These are phyloP conservation scores for Syncephalastrum racemosum DNA, from an alignment of 371 early-diverging fungal genomes.

Conservation along the genomic window DNA sequence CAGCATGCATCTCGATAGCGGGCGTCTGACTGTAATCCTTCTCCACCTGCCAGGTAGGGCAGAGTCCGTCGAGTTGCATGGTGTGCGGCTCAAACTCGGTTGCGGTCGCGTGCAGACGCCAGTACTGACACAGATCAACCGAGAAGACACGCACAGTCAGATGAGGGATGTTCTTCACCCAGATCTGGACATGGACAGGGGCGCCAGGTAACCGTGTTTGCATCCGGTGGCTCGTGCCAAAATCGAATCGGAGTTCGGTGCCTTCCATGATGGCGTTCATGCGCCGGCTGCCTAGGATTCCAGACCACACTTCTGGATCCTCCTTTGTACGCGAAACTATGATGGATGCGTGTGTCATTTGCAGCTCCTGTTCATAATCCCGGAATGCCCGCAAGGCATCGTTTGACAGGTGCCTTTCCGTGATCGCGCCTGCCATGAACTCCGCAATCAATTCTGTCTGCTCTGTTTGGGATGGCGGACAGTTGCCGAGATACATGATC, in stretches of 20 bases:
- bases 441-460: neutral
- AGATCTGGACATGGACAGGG: slow-evolving; percentile 16
- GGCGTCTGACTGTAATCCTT: slow-evolving; percentile 17
- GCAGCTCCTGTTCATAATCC: neutral
- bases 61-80: slow-evolving; percentile 38
- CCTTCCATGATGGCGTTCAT: slow-evolving; percentile 19
- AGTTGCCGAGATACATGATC: too few relatives aligned
- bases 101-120: slow-evolving; percentile 16
- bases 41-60: slow-evolving; percentile 40
- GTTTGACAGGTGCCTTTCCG: neutral
- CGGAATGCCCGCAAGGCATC: neutral
- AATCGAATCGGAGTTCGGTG: slow-evolving; percentile 21
- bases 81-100: slow-evolving; percentile 14
- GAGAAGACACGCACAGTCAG: slow-evolving; percentile 41
- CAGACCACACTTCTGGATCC: slow-evolving; percentile 4
- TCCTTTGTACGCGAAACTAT: neutral
- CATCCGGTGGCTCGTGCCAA: slow-evolving; percentile 10
- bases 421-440: slow-evolving; percentile 8
- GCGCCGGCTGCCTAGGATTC: slow-evolving; percentile 6
- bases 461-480: neutral
- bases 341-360: neutral
- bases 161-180: slow-evolving; percentile 34
- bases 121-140: slow-evolving; percentile 42
- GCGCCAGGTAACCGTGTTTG: slow-evolving; percentile 21
- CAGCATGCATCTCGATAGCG: slow-evolving; percentile 2